phyloP scores from a whole-genome alignment of 1,284 basidiomycete species.

The Pseudozyma flocculosa region DNA sequence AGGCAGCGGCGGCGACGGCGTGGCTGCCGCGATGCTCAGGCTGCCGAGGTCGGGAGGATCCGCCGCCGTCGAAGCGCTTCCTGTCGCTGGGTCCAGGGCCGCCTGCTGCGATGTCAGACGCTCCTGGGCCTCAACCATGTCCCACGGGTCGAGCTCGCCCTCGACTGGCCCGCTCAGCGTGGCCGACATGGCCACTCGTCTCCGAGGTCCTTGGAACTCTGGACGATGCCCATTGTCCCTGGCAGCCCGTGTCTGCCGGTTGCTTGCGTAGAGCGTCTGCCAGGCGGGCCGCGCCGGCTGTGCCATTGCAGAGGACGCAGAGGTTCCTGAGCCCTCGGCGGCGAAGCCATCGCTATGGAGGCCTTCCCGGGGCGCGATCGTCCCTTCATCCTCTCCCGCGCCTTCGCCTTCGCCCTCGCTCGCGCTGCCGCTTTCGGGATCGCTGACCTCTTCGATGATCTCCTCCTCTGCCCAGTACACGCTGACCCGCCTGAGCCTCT shows the following conservation, averaged over 20 bases:
- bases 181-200: not conserved
- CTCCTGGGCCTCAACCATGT: conserved; percentile 35
- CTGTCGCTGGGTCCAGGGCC: too few species aligned
- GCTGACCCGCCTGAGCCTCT: conserved; percentile 7
- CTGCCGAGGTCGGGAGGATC: too few species aligned
- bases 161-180: conserved; percentile 15
- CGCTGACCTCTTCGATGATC: conserved; percentile 27
- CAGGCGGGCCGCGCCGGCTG: conserved; percentile 14
- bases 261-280: conserved; percentile 26
- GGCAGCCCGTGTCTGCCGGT: not conserved
- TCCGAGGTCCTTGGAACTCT: not conserved
- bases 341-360: too few species aligned
- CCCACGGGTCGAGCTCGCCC: conserved; percentile 35
- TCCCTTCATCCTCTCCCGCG: not conserved
- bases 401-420: conserved; percentile 3
- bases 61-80: too few species aligned
- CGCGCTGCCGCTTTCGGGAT: conserved; percentile 5
- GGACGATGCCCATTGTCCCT: not conserved
- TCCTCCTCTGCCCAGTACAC: conserved; percentile 38
- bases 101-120: conserved; percentile 3
- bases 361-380: too few species aligned
- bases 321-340: not conserved
- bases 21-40: too few species aligned
- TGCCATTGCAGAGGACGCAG: too few species aligned
- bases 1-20: too few species aligned